phyloP scores from a whole-genome alignment of 2,329 filamentous ascomycete species.

The Pseudohalonectria lignicola region DNA sequence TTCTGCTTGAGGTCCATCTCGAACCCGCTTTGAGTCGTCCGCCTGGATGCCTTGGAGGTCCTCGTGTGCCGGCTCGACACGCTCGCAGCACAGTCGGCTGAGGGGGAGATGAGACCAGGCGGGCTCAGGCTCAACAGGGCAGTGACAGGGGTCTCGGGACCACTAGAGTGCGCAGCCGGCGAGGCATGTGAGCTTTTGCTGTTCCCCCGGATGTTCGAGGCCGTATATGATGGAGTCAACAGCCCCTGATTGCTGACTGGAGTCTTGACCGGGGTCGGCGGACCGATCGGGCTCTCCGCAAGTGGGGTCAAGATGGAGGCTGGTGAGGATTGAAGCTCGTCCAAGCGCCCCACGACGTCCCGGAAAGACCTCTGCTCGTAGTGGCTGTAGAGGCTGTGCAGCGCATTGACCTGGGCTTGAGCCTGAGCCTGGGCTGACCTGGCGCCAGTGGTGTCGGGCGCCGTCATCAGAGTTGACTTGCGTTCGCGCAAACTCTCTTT shows the following conservation, averaged over 20 bases:
- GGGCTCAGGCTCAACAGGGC: constrained; percentile 11
- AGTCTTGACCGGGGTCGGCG: too few relatives aligned
- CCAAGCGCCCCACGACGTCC: too few relatives aligned
- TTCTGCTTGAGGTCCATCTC: constrained; percentile 41
- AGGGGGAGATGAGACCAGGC: constrained; percentile 12
- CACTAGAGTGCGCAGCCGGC: constrained; percentile 2
- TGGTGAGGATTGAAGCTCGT: too few relatives aligned
- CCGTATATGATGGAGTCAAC: not conserved
- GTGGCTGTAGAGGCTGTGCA: constrained; percentile 44
- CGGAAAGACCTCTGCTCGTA: constrained; percentile 40
- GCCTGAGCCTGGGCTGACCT: constrained; percentile 12
- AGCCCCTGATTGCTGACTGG: not conserved
- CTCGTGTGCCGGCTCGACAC: constrained; percentile 44
- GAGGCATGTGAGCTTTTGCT: not conserved
- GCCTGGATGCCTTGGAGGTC: constrained; percentile 40
- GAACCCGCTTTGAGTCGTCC: constrained; percentile 33
- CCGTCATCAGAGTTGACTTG: too few relatives aligned
- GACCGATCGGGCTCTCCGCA: too few relatives aligned
- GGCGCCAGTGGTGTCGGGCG: constrained; percentile 6
- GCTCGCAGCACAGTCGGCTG: constrained; percentile 34
- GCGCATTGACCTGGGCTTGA: constrained; percentile 13
- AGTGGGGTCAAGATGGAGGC: too few relatives aligned
- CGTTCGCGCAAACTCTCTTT: constrained; percentile 22
- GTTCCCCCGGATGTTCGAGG: not conserved
- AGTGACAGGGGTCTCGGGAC: constrained; percentile 14